A percentile compares a stretch with the other conserved stretches of the same genome.
phyloP scores from a whole-genome alignment of 2,329 filamentous ascomycete species.

The Fusarium nematophilum region DNA sequence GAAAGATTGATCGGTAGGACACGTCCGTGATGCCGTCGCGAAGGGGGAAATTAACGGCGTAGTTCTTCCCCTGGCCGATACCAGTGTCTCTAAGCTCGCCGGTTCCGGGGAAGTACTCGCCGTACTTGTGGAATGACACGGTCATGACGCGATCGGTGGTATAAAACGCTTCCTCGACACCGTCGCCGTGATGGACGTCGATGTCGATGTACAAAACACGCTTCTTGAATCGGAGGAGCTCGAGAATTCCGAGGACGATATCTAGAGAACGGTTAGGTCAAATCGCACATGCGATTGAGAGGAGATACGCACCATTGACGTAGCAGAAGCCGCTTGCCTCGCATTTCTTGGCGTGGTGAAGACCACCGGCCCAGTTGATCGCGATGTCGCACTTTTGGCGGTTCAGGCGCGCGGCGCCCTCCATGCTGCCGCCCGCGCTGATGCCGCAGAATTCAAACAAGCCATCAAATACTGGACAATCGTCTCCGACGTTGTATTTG shows the following conservation, averaged over 20 bases:
- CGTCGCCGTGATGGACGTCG: slow-evolving; percentile 93
- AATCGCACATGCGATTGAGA: neutral
- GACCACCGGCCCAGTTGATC: slow-evolving; percentile 96
- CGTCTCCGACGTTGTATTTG: slow-evolving; percentile 94
- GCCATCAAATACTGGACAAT: slow-evolving; percentile 97
- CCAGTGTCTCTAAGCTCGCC: slow-evolving; percentile 89
- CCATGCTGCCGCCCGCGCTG: slow-evolving; percentile 93
- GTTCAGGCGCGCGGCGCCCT: slow-evolving; percentile 89
- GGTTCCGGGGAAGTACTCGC: slow-evolving; percentile 94
- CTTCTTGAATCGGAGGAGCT: slow-evolving; percentile 89
- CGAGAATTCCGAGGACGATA: slow-evolving; percentile 94
- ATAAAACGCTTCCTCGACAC: slow-evolving; percentile 93
- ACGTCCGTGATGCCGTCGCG: slow-evolving; percentile 91
- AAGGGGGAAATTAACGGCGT: slow-evolving; percentile 90
- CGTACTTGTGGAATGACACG: slow-evolving; percentile 95
- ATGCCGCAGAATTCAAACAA: slow-evolving; percentile 97
- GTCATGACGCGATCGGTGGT: slow-evolving; percentile 94
- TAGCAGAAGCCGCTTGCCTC: slow-evolving; percentile 99
- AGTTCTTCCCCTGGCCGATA: slow-evolving; percentile 87
- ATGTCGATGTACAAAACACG: slow-evolving; percentile 98
- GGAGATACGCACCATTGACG: slow-evolving; percentile 80
- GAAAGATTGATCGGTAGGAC: slow-evolving; percentile 91
- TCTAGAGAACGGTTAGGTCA: slow-evolving; percentile 62
- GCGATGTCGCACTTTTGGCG: slow-evolving; percentile 95
- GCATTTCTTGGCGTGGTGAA: slow-evolving; percentile 97